A percentile compares a stretch with the other conserved stretches of the same genome.
These are phyloP conservation scores for Pyrenophora seminiperda DNA, from an alignment of 2,329 filamentous ascomycete species.

Conservation along the genomic window DNA sequence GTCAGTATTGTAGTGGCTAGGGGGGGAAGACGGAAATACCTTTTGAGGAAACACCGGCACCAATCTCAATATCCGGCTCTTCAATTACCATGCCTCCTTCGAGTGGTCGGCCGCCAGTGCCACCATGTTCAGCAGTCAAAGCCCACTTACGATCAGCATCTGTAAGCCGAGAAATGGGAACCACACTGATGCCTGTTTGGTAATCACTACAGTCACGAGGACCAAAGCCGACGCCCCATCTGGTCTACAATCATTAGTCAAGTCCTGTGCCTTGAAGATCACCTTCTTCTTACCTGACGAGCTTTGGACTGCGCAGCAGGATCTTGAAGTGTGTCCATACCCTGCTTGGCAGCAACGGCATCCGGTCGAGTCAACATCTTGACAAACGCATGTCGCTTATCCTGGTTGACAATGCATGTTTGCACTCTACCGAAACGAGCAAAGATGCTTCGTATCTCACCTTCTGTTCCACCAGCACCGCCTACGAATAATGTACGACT, in stretches of 20 bases:
- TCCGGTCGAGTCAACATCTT: conserved; percentile 94
- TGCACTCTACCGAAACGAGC: conserved; percentile 83
- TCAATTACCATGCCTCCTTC: conserved; percentile 87
- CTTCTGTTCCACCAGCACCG: conserved; percentile 76
- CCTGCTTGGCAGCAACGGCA: conserved; percentile 80
- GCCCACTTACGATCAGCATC: conserved; percentile 98
- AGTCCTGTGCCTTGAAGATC: not conserved
- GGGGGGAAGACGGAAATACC: conserved; percentile 48
- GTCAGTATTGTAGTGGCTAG: conserved; percentile 17
- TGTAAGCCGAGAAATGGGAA: conserved; percentile 89
- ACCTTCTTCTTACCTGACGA: conserved; percentile 46
- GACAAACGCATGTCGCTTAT: conserved; percentile 97
- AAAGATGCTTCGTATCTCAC: conserved; percentile 82
- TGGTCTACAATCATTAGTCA: conserved; percentile 64
- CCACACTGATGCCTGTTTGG: conserved; percentile 85
- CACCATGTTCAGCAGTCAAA: conserved; percentile 88
- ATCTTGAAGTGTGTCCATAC: conserved; percentile 80
- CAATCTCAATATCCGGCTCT: conserved; percentile 98
- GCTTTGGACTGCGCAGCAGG: conserved; percentile 71
- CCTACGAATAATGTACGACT: conserved; percentile 97
- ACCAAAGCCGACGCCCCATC: conserved; percentile 97
- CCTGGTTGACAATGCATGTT: conserved; percentile 96
- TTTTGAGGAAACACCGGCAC: conserved; percentile 95
- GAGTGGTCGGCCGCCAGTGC: conserved; percentile 82
- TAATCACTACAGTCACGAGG: conserved; percentile 98